Evolutionary conservation across 2,329 filamentous ascomycete genomes (phyloP).

Genomic region (Fusarium sacchari): DNA sequence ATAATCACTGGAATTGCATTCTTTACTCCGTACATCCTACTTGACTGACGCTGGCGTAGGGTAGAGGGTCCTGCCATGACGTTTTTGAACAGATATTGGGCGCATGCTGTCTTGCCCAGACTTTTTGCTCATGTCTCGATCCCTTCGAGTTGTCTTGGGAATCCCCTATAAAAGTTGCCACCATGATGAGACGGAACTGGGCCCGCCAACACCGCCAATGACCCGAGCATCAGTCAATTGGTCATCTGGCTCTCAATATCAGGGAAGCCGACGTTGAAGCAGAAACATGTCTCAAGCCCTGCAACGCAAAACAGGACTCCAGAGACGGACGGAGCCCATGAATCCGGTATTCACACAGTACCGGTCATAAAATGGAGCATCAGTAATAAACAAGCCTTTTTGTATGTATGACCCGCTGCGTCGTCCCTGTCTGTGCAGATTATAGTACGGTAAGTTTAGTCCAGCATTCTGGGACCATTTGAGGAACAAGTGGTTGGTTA

Average conservation of each 20-base stretch:
- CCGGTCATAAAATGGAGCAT: constrained; percentile 9
- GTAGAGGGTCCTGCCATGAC: not conserved
- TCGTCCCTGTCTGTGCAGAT: constrained; percentile 36
- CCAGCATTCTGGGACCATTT: constrained; percentile 24
- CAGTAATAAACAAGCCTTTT: constrained; percentile 42
- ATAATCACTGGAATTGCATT: constrained; percentile 11
- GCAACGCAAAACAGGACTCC: not conserved
- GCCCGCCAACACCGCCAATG: constrained; percentile 4
- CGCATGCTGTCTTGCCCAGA: constrained; percentile 23
- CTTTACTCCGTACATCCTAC: not conserved
- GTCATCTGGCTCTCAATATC: not conserved
- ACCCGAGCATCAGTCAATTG: not conserved
- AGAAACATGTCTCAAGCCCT: constrained; percentile 32
- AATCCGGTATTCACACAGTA: constrained; percentile 8
- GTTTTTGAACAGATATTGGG: not conserved
- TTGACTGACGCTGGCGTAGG: not conserved
- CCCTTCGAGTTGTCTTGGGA: constrained; percentile 12
- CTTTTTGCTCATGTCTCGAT: constrained; percentile 18
- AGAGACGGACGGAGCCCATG: not conserved
- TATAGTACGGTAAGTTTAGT: no score
- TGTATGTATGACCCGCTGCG: constrained; percentile 37
- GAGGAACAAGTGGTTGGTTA: constrained; percentile 26
- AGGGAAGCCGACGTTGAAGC: constrained; percentile 1
- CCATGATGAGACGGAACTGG: not conserved
- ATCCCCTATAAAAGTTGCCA: not conserved